Evolutionary conservation across 495 filamentous ascomycete species (phyloP), one percentile per base, ranked within the genome.

Genomic region (Filosporella fistucella): DNA sequence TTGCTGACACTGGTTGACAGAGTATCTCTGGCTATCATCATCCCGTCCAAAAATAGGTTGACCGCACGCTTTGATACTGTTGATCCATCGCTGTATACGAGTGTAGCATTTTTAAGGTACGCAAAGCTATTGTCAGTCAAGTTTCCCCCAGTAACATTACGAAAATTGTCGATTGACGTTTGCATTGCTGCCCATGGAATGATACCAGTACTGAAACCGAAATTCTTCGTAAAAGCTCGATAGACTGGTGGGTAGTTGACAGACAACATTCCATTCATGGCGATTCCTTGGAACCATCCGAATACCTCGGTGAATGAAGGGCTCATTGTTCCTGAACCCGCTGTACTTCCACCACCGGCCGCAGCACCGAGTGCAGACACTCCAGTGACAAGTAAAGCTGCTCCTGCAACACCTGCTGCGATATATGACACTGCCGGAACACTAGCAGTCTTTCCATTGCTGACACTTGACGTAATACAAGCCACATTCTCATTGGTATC

Each of bases 211-310:
- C 88, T 90, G 72, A 96, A 98, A 30, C 75, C 89, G 65, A 98
- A 98, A 64, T 97, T 98, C 67, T 84, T 85, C 32, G 86, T 65
- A 63, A 95, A 98, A 60, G 82, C 90, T 47, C 80, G 75, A 65
- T 97, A 97, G 21, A 97, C 80, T 22, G 78, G 63, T 4, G 93
- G 93, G 58, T 95, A 89, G 55, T 82, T 78, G 55, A 90, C 89
- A 52, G 85, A 91, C 61, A 96, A 66, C 93, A 97, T 96, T 44
- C 93, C 93, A 61, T 91, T 96, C 70, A 90, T 85, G 16, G 93
- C 91, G 65, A 98, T 82, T 23, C 82, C 82, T 68, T 97, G 93
- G 66, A 97, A 96, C 78, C 85, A 91, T 38, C 82, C 81, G 62
- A 96, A 80, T 42, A 95, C 82, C 58, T 96, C 89, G 37, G 71